phyloP scores from a whole-genome alignment of 1,284 basidiomycete species.

The Cutaneotrichosporon spelunceum region DNA sequence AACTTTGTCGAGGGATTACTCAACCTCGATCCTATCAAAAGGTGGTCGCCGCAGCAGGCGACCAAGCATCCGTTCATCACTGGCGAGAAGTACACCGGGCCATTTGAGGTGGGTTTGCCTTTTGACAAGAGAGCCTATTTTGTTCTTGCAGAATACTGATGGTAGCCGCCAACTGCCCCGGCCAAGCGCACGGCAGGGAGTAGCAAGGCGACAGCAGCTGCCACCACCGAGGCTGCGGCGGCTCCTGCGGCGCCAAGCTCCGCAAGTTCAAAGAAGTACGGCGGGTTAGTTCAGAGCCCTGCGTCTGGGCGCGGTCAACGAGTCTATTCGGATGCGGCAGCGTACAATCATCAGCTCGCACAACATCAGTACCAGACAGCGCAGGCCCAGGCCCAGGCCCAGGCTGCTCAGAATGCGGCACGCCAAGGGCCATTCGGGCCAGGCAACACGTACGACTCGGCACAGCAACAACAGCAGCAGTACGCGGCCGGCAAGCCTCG shows the following conservation, averaged over 20 bases:
- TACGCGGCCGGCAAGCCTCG: conserved; percentile 11
- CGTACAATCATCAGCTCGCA: conserved; percentile 89
- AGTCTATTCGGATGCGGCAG: conserved; percentile 85
- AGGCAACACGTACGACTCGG: conserved; percentile 30
- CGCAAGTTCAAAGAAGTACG: conserved; percentile 70
- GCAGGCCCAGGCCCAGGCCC: conserved; percentile 54
- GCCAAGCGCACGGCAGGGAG: conserved; percentile 17
- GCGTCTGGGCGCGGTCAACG: conserved; percentile 69
- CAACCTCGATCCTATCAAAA: conserved; percentile 87
- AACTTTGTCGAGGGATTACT: conserved; percentile 95
- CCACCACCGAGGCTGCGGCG: conserved; percentile 18
- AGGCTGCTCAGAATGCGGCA: conserved; percentile 30
- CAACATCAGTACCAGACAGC: conserved; percentile 92
- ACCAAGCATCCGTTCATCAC: conserved; percentile 96
- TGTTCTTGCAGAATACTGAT: background rate
- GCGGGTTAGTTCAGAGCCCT: conserved; percentile 72
- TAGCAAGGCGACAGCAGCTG: conserved; percentile 12
- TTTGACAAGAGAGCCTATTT: too few species aligned
- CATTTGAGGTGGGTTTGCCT: conserved; percentile 67
- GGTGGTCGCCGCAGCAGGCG: conserved; percentile 98
- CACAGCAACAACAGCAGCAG: conserved; percentile 15
- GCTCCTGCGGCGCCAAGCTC: conserved; percentile 23
- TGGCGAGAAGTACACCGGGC: conserved; percentile 87
- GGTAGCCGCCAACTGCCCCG: conserved; percentile 18
- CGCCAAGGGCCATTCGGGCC: conserved; percentile 39